phyloP scores from a whole-genome alignment of 805 yeast species.

The Kodamaea laetipori region DNA sequence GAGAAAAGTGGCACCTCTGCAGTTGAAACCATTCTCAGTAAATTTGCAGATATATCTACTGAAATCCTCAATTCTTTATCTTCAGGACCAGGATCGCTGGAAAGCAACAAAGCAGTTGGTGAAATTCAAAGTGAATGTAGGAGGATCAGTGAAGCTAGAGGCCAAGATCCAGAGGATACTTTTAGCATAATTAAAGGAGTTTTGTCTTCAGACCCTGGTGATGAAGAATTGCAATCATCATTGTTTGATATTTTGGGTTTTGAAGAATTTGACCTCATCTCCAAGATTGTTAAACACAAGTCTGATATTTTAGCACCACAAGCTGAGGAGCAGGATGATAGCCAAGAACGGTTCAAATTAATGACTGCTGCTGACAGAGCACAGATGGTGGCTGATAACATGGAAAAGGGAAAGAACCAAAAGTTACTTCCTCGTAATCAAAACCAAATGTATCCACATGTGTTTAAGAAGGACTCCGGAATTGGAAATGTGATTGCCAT shows the following conservation, averaged over 20 bases:
- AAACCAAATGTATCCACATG: constrained; percentile 77
- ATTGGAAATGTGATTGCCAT: constrained; percentile 41
- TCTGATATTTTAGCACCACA: constrained; percentile 16
- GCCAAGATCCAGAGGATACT: constrained; percentile 35
- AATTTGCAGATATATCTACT: constrained; percentile 42
- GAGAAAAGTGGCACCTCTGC: constrained; percentile 32
- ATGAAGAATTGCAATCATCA: constrained; percentile 66
- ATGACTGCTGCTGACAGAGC: constrained; percentile 59
- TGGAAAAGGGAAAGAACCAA: constrained; percentile 49
- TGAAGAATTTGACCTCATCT: constrained; percentile 80
- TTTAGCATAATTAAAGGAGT: constrained; percentile 32
- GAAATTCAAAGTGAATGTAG: constrained; percentile 34
- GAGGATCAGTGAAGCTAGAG: constrained; percentile 34
- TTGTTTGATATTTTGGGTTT: constrained; percentile 82
- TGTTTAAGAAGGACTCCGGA: constrained; percentile 63
- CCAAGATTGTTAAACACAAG: constrained; percentile 56
- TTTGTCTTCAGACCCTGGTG: constrained; percentile 40
- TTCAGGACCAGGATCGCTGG: constrained; percentile 7
- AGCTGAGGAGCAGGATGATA: constrained; percentile 12
- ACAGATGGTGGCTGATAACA: constrained; percentile 53
- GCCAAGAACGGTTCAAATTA: constrained; percentile 24
- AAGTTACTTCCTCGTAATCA: constrained; percentile 48
- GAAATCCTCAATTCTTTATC: constrained; percentile 22
- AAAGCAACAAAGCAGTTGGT: constrained; percentile 13
- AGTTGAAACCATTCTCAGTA: constrained; percentile 35